Base-by-base conservation (phyloP, 2,329 filamentous ascomycete genomes). In the Arthrobotrys sphaeroides region DNA sequence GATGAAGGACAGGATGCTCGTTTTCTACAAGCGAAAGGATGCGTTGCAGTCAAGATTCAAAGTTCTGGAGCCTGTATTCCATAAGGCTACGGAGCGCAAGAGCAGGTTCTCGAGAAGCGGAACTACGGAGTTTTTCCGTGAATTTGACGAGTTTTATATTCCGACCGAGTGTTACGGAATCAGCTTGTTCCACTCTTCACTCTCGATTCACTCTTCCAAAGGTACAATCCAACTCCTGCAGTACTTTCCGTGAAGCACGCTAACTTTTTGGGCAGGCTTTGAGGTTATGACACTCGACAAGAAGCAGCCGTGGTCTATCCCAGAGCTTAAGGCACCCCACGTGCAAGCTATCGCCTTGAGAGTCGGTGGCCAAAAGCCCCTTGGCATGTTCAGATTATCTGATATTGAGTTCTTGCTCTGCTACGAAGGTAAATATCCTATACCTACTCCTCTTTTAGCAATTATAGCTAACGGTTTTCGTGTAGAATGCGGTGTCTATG, bases 131-230 rank as follows among this genome's bases (percentile, higher is more conserved):
- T 94, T 94, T 80, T 99, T 98, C 89, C 91, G 95, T 77, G 95
- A 99, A 81, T 99, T 94, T 82, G 95, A 99, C 84, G 95, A 98
- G 79, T 99, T 99, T 83, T 99, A 98, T 84, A 94, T 99, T 79
- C 95, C 95, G 0, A 90, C 92, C 1, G 96, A 99, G 81, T 97
- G 93, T 82, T 97, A 91, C 82, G 93, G 92, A 53, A 91, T 99
- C 81, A 98, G 97, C 82, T 88, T 99, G 61, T 99, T 98, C 87
- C 93, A 97, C 82, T 93, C 91, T 0, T 96, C 93, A 77, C 91
- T 99, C 62, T 93, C 95, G 7, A 93, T 99, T 53, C 90, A 92
- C 18, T 98, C 94, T 0, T 88, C 92, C 42, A 93, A 93, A 82
- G 96, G 95, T 80, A 60, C 43, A 42, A 55, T 45, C 13, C 5